A percentile compares a stretch with the other conserved stretches of the same genome.
These are phyloP conservation scores for Blastobotrys terrestris DNA, from an alignment of 805 yeast genomes.

Conservation along the genomic window DNA sequence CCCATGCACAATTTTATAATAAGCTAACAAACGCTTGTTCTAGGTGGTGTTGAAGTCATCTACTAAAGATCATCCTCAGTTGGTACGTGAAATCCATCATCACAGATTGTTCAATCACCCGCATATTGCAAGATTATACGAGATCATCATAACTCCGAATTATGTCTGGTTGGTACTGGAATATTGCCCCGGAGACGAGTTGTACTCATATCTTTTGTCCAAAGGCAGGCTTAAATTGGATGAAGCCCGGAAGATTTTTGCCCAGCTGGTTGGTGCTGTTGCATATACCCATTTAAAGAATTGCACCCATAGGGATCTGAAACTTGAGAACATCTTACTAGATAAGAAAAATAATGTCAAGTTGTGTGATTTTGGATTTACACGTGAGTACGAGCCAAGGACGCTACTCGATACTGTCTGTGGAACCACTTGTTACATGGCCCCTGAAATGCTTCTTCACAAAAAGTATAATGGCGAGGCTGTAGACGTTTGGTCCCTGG, in stretches of 20 bases:
- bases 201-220: conserved; percentile 29
- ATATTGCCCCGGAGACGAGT: conserved; percentile 67
- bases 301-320: conserved; percentile 77
- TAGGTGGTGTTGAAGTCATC: conserved; percentile 71
- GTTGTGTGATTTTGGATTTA: conserved; percentile 90
- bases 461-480: conserved; percentile 70
- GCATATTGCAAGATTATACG: conserved; percentile 77
- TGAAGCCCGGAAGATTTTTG: conserved; percentile 18
- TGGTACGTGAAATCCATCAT: conserved; percentile 85
- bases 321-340: conserved; percentile 66
- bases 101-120: conserved; percentile 80
- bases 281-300: conserved; percentile 71
- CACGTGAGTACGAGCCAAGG: conserved; percentile 62
- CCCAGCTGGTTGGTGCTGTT: conserved; percentile 50
- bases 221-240: conserved; percentile 25
- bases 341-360: conserved; percentile 79
- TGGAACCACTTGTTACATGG: conserved; percentile 95
- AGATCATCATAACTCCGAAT: conserved; percentile 73
- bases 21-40: not conserved
- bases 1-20: not conserved
- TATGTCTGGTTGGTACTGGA: conserved; percentile 84
- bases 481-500: conserved; percentile 88
- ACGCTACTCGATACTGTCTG: conserved; percentile 72
- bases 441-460: conserved; percentile 76
- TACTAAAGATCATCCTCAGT: conserved; percentile 75